Evolutionary conservation across 495 filamentous ascomycete species (phyloP).

Genomic region (Trichoderma gamsii): DNA sequence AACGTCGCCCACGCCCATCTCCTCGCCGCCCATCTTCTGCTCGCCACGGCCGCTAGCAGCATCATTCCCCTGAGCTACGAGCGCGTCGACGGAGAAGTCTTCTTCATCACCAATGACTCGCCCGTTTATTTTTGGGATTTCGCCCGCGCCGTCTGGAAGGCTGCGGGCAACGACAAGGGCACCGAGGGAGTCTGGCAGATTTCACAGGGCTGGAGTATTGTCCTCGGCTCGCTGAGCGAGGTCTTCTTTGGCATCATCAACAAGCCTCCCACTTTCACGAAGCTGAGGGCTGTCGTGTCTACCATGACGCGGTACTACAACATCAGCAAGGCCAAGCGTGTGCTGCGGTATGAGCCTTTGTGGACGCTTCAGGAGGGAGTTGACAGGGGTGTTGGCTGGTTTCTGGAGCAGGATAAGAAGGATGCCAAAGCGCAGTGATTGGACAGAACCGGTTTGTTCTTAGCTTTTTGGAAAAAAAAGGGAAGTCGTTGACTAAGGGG

Average conservation of each 20-base stretch:
- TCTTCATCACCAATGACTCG: conserved; percentile 89
- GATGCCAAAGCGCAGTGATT: conserved; percentile 18
- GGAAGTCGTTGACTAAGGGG: not conserved
- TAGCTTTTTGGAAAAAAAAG: conserved; percentile 10
- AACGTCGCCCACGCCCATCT: conserved; percentile 74
- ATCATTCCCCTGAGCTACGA: conserved; percentile 64
- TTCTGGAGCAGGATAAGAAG: conserved; percentile 49
- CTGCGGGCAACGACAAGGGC: conserved; percentile 57
- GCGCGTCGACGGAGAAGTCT: conserved; percentile 85
- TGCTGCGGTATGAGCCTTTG: conserved; percentile 70
- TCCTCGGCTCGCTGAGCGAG: conserved; percentile 66
- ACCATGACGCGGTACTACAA: conserved; percentile 84
- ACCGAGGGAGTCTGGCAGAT: conserved; percentile 66
- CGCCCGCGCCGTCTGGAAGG: conserved; percentile 68
- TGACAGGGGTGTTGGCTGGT: conserved; percentile 59
- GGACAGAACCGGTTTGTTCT: not conserved
- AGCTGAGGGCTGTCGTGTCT: conserved; percentile 65
- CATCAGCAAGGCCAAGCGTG: conserved; percentile 73
- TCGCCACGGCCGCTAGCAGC: conserved; percentile 50
- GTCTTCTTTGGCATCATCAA: conserved; percentile 57
- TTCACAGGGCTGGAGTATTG: conserved; percentile 53
- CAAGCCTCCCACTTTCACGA: conserved; percentile 70
- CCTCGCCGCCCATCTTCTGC: conserved; percentile 65
- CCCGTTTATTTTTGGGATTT: conserved; percentile 98
- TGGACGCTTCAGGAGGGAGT: conserved; percentile 72